Evolutionary conservation across 495 filamentous ascomycete species (phyloP), one percentile per base, ranked within the genome.

Genomic region (Tuber calosporum): DNA sequence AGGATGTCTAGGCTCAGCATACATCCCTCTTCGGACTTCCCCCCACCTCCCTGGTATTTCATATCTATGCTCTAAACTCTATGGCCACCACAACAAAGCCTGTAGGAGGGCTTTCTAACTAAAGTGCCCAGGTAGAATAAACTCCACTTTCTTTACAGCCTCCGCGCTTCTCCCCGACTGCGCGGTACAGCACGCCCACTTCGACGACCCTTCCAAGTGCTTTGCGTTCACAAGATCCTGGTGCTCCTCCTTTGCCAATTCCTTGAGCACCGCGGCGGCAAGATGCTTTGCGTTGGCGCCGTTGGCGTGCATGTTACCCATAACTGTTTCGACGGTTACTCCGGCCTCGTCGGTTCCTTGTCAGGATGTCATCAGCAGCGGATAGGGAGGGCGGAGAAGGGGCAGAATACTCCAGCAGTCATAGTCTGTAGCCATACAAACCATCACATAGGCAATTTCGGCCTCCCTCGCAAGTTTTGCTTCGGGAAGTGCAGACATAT

Each of bases 361-460:
- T 48, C 45, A 30, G 37, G 40, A 36, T 45, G 9, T 40, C 39
- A 30, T 73, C 66, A 78, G 71, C 40, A 22, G 42, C 7, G n/a
- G 53, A 26, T 67, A 67, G 2, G 58, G 3, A n/a, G n/a, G 22
- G 26, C 22, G 36, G 37, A n/a, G 13, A 38, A 34, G n/a, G 17
- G 39, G 38, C 6, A 13, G 67, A 75, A 83, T 84, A 81, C 92
- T 91, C 95, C 95, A 98, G 87, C 94, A 97, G 83, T 99, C 96
- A 80, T 99, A 99, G 84, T 99, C 95, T 36, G 95, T 99, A 39
- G 91, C 90, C 96, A 99, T 99, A 86, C 94, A 97, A 78, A 99
- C 94, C 88, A 97, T 94, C 84, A 94, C 92, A 81, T 97, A 97
- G 22, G 90, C 91, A 76, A 99, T 90, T 85, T 99, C 96, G 6